phyloP scores from a whole-genome alignment of 768 basidiomycete genomes.

The Phylloporus scabripes region DNA sequence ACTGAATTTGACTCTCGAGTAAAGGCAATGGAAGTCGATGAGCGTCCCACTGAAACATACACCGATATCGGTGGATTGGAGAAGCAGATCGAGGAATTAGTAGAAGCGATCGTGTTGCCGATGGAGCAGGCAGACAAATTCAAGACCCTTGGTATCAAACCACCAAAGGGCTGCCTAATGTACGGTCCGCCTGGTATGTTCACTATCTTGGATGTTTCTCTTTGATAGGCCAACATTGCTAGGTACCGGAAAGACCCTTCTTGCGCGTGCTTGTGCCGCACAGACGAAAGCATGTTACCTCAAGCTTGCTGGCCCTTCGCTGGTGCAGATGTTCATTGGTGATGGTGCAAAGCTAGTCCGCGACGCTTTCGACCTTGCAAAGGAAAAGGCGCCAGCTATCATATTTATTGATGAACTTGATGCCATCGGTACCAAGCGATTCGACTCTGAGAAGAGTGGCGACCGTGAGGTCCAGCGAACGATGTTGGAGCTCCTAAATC shows the following conservation, averaged over 20 bases:
- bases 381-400: slow-evolving; percentile 97
- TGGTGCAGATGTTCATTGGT: slow-evolving; percentile 99
- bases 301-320: slow-evolving; percentile 94
- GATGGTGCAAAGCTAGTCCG: slow-evolving; percentile 98
- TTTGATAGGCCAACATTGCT: slow-evolving; percentile 2
- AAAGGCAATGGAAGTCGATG: slow-evolving; percentile 99
- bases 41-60: slow-evolving; percentile 94
- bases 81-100: slow-evolving; percentile 98
- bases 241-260: slow-evolving; percentile 96
- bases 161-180: slow-evolving; percentile 98
- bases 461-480: slow-evolving; percentile 99
- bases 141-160: slow-evolving; percentile 95
- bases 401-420: slow-evolving; percentile 99
- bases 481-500: slow-evolving; percentile 98
- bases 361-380: slow-evolving; percentile 96
- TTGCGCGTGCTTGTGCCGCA: slow-evolving; percentile 96
- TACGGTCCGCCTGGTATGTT: slow-evolving; percentile 90
- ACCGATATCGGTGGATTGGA: slow-evolving; percentile 97
- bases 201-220: background rate
- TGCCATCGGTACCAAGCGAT: slow-evolving; percentile 98
- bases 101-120: slow-evolving; percentile 95
- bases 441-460: slow-evolving; percentile 98
- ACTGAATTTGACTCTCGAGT: slow-evolving; percentile 97
- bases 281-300: slow-evolving; percentile 98
- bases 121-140: slow-evolving; percentile 99